These are phyloP conservation scores for Pelagophyceae sp. DNA, from an alignment of 352 stramenopile species.

Conservation along the genomic window DNA sequence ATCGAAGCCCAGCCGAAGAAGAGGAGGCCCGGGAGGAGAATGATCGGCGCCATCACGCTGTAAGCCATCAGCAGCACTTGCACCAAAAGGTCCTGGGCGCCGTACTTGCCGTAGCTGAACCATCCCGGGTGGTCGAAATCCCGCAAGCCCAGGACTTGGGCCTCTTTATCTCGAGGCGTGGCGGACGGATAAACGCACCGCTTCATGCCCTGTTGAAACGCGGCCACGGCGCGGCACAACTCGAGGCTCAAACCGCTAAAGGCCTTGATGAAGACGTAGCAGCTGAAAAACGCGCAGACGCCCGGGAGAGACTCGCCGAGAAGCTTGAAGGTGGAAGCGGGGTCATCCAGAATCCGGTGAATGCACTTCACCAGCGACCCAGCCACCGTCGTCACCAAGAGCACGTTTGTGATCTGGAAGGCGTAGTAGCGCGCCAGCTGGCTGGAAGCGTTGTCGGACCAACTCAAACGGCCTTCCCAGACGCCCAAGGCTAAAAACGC, in stretches of 20 bases:
- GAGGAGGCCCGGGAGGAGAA: constrained; percentile 35
- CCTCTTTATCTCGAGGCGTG: constrained; percentile 32
- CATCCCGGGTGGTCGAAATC: constrained; percentile 37
- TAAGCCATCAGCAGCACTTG: constrained; percentile 39
- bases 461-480: constrained; percentile 23
- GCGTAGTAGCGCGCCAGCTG: constrained; percentile 6
- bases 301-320: constrained; percentile 36
- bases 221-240: constrained; percentile 26
- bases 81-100: constrained; percentile 42
- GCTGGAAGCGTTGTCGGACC: background rate
- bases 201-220: constrained; percentile 26
- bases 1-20: constrained; percentile 37
- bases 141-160: constrained; percentile 35
- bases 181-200: constrained; percentile 30
- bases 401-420: constrained; percentile 37
- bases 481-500: constrained; percentile 32
- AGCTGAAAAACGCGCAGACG: constrained; percentile 40
- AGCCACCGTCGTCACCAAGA: constrained; percentile 37
- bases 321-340: constrained; percentile 27
- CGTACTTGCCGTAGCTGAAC: constrained; percentile 45
- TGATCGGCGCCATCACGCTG: constrained; percentile 36
- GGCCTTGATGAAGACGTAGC: constrained; percentile 45
- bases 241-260: constrained; percentile 38
- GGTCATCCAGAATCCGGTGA: constrained; percentile 30
- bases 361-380: constrained; percentile 36